Percentiles rank a stretch among this genome's conserved stretches.
Conservation (phyloP, 225 moss, liverwort and hornwort genomes). For the Sphagnum contortum region DNA sequence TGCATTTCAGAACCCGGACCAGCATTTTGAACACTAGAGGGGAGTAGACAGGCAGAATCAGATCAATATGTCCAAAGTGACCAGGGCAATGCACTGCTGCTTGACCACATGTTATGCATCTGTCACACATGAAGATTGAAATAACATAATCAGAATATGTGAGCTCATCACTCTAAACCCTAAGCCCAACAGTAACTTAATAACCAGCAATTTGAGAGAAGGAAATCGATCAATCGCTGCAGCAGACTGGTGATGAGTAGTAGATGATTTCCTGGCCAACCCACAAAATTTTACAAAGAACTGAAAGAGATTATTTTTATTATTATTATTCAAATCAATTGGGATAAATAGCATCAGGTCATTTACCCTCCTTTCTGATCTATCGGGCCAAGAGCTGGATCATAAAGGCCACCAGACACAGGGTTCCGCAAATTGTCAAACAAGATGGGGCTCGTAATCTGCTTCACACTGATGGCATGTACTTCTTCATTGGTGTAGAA, state of each 20-base stretch:
- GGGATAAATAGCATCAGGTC: neutral
- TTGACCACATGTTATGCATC: slow-evolving; percentile 78
- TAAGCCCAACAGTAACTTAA: too few species aligned
- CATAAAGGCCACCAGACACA: slow-evolving; percentile 80
- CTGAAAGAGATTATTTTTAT: too few species aligned
- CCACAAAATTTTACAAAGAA: too few species aligned
- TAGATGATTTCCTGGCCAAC: too few species aligned
- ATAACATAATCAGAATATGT: too few species aligned
- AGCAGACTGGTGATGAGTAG: too few species aligned
- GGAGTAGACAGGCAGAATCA: slow-evolving; percentile 87
- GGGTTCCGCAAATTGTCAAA: slow-evolving; percentile 86
- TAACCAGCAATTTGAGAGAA: too few species aligned
- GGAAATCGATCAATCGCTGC: too few species aligned
- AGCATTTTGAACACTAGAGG: slow-evolving; percentile 81
- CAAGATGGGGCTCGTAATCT: slow-evolving; percentile 69
- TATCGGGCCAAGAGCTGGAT: slow-evolving; percentile 73
- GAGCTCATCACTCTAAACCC: too few species aligned
- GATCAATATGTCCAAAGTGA: slow-evolving; percentile 87
- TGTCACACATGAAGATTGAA: slow-evolving; percentile 14
- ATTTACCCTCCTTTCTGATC: slow-evolving; percentile 57
- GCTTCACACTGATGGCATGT: slow-evolving; percentile 83
- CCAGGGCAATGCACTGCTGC: slow-evolving; percentile 71
- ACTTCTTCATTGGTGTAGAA: slow-evolving; percentile 85
- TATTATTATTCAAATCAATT: too few species aligned
- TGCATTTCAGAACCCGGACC: slow-evolving; percentile 71